Conservation (phyloP, 305 asterid genomes). For the Fraxinus latifolia region DNA sequence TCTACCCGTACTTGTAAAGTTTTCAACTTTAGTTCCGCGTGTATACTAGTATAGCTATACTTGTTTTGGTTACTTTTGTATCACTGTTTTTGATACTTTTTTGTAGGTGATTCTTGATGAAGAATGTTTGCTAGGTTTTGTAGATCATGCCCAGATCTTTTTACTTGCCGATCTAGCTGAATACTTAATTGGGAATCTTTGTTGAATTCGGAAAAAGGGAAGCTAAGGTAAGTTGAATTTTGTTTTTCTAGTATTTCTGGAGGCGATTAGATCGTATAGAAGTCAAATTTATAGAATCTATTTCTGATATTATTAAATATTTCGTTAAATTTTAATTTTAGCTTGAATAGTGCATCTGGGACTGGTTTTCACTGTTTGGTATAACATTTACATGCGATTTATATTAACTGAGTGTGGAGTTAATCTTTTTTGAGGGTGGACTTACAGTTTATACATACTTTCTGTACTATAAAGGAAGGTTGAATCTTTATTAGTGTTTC, state of each 20-base stretch:
- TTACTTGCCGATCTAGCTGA: constrained; percentile 33
- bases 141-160: constrained; percentile 50
- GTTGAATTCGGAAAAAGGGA: constrained; percentile 18
- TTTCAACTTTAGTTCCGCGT: constrained; percentile 22
- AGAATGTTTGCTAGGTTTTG: constrained; percentile 34
- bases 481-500: constrained; percentile 17
- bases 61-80: constrained; percentile 20
- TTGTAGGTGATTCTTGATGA: constrained; percentile 20
- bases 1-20: constrained; percentile 23
- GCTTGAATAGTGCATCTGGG: constrained; percentile 33
- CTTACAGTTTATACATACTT: constrained; percentile 5
- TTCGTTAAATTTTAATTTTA: constrained; percentile 19
- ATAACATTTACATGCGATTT: constrained; percentile 20
- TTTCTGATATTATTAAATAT: background rate
- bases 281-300: constrained; percentile 27
- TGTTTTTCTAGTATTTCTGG: background rate
- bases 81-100: constrained; percentile 20
- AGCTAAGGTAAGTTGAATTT: constrained; percentile 42
- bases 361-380: constrained; percentile 6
- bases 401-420: constrained; percentile 15
- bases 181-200: constrained; percentile 20
- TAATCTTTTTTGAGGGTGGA: constrained; percentile 18
- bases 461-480: background rate
- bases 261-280: constrained; percentile 22
- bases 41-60: constrained; percentile 12